Conservation (phyloP, 805 yeast genomes). For the Nakazawaea wickerhamii region DNA sequence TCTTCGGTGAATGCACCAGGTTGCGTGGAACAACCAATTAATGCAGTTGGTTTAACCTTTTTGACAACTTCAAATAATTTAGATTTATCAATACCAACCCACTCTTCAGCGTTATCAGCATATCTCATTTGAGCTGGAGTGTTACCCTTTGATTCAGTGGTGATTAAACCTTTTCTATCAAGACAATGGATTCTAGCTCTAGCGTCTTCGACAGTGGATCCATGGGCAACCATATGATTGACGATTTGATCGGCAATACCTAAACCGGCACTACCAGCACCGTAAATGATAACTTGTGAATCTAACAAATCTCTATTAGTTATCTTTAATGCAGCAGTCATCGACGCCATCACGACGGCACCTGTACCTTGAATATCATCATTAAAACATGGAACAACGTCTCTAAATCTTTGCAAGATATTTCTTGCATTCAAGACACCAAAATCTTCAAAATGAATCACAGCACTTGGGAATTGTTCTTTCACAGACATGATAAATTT, state of each 20-base stretch:
- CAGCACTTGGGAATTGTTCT: slow-evolving; percentile 81
- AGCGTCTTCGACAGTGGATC: slow-evolving; percentile 71
- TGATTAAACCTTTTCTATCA: slow-evolving; percentile 81
- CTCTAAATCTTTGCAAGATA: slow-evolving; percentile 69
- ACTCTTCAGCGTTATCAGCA: slow-evolving; percentile 66
- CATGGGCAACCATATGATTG: slow-evolving; percentile 81
- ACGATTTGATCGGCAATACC: slow-evolving; percentile 95
- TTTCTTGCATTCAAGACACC: slow-evolving; percentile 90
- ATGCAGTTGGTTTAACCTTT: slow-evolving; percentile 78
- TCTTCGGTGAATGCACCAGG: slow-evolving; percentile 91
- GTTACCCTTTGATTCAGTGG: slow-evolving; percentile 44
- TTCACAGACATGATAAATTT: slow-evolving; percentile 69
- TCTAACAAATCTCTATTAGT: slow-evolving; percentile 65
- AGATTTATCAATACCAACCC: slow-evolving; percentile 70
- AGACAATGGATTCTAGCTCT: slow-evolving; percentile 67
- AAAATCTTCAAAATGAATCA: slow-evolving; percentile 94
- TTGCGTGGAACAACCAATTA: slow-evolving; percentile 94
- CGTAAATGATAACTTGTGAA: slow-evolving; percentile 70
- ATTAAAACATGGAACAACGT: slow-evolving; percentile 80
- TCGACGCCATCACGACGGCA: slow-evolving; percentile 94
- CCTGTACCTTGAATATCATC: slow-evolving; percentile 99
- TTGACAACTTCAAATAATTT: slow-evolving; percentile 61
- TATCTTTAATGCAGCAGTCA: slow-evolving; percentile 81
- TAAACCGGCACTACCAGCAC: slow-evolving; percentile 96
- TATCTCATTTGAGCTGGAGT: slow-evolving; percentile 60